phyloP scores from a whole-genome alignment of 805 yeast species.

The Ogataea pignaliae region DNA sequence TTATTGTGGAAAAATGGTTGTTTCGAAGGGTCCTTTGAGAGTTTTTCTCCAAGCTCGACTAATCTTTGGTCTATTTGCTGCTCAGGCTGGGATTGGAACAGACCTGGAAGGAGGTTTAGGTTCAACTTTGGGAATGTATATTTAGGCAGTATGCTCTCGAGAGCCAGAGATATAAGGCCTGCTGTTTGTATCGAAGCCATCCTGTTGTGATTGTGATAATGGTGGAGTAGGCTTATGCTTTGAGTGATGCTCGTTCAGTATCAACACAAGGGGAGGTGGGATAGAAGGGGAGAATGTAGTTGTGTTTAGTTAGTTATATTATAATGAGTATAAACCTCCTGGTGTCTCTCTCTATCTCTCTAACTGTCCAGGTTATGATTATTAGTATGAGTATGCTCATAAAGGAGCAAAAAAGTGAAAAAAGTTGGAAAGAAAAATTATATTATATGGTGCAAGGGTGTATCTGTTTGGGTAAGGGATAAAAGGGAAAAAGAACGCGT shows the following conservation, averaged over 20 bases:
- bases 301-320: too few relatives aligned
- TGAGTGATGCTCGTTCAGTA: too few relatives aligned
- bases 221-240: not conserved
- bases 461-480: too few relatives aligned
- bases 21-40: conserved; percentile 30
- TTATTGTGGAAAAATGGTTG: conserved; percentile 49
- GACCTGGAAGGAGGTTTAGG: conserved; percentile 17
- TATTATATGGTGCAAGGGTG: too few relatives aligned
- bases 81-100: conserved; percentile 8
- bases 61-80: conserved; percentile 18
- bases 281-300: too few relatives aligned
- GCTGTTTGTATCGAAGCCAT: conserved; percentile 6
- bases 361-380: too few relatives aligned
- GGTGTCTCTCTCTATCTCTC: too few relatives aligned
- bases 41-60: conserved; percentile 35
- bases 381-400: too few relatives aligned
- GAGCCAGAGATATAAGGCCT: conserved; percentile 11
- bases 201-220: not conserved
- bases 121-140: conserved; percentile 4
- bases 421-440: not conserved
- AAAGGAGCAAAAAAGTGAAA: too few relatives aligned
- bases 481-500: too few relatives aligned
- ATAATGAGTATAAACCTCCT: too few relatives aligned
- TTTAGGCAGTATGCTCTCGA: conserved; percentile 9
- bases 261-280: too few relatives aligned